These are phyloP conservation scores for Pyronema domesticum DNA, from an alignment of 495 filamentous ascomycete genomes.

Conservation along the genomic window DNA sequence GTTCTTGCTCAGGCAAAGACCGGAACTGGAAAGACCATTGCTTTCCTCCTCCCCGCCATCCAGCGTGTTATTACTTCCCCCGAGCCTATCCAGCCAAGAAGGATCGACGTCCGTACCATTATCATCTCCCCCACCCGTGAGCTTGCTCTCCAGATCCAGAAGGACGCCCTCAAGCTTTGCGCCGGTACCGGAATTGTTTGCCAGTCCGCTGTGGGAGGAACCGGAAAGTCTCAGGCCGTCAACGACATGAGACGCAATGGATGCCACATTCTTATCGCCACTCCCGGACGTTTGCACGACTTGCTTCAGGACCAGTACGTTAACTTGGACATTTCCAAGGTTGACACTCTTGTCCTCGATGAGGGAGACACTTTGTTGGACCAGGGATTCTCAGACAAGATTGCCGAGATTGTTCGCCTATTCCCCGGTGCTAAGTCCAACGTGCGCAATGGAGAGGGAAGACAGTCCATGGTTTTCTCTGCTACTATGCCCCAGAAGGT, in stretches of 20 bases:
- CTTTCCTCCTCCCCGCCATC: conserved; percentile 59
- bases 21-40: conserved; percentile 75
- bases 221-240: conserved; percentile 48
- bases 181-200: conserved; percentile 49
- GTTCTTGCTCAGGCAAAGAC: conserved; percentile 77
- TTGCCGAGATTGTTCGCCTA: conserved; percentile 45
- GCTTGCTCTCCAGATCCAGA: conserved; percentile 83
- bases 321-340: conserved; percentile 50
- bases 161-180: conserved; percentile 58
- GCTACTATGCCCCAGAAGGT: conserved; percentile 79
- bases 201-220: conserved; percentile 80
- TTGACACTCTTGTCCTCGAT: conserved; percentile 73
- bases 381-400: conserved; percentile 66
- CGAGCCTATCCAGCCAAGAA: conserved; percentile 12
- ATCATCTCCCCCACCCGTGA: conserved; percentile 91
- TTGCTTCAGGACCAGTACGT: conserved; percentile 50
- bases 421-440: conserved; percentile 41
- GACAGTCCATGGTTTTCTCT: conserved; percentile 87
- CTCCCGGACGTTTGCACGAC: conserved; percentile 77
- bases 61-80: conserved; percentile 44
- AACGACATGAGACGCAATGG: conserved; percentile 46
- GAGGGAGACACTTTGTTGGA: conserved; percentile 90
- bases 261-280: conserved; percentile 80
- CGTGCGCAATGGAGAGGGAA: conserved; percentile 30
- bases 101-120: conserved; percentile 65